Base-by-base conservation (phyloP, 495 filamentous ascomycete genomes). In the Hypoxylon crocopeplum region DNA sequence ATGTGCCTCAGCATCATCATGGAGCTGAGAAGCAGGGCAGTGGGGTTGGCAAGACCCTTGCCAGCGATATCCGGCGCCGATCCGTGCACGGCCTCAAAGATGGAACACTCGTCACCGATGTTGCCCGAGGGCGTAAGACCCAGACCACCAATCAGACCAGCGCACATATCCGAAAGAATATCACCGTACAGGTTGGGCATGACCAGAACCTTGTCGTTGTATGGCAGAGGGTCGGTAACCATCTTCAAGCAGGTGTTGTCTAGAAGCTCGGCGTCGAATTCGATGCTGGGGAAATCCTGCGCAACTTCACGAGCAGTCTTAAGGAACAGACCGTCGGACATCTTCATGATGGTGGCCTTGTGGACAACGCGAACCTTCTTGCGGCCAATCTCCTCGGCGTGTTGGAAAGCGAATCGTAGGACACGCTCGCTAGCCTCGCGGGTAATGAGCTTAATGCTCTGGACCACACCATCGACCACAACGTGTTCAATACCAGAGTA, bases 341-440 rank as follows among this genome's bases (percentile, higher is more conserved):
- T 98, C 87, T 98, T 98, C 94, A 98, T 98, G 82, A 98, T 98
- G 69, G 95, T 98, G 69, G 93, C 94, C 85, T 98, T 98, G 86
- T 98, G 93, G 46, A 98, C 94, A 32, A 88, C 93, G 60, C 94
- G 89, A 57, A 98, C 94, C 86, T 97, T 97, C 73, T 85, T 89
- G 82, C 89, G 89, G 69, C 92, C 90, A 61, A 97, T 89, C 45
- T 90, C 84, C 74, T 92, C 82, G 66, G 94, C 94, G 69, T 98
- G 92, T 76, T 98, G 93, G 87, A 98, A 98, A 56, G 95, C 94
- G 76, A 91, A 98, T 60, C 91, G 86, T 30, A 97, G 84, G 33
- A 98, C 95, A 56, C 94, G 86, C 85, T 98, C 94, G 64, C 85
- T 91, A 45, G 95, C 95, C 62, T 91, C 91, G 39, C 84, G 81